phyloP scores from a whole-genome alignment of 2,329 filamentous ascomycete species.

The Trichoderma guizhouense region DNA sequence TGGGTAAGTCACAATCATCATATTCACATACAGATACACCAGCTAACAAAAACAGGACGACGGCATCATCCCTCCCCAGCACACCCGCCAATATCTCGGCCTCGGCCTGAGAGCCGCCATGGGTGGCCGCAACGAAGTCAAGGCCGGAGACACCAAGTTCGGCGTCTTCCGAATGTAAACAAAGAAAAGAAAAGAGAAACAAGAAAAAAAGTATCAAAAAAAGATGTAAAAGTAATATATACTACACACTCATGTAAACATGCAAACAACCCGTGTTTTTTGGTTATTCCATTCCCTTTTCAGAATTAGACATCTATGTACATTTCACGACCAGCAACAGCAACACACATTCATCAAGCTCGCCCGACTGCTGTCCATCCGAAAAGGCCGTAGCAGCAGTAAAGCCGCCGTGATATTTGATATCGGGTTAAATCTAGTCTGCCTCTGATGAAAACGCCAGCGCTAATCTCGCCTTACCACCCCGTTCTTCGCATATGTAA shows the following conservation, averaged over 20 bases:
- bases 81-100: conserved; percentile 70
- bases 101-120: conserved; percentile 69
- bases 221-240: neutral
- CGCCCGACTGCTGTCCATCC: neutral
- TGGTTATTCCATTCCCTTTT: neutral
- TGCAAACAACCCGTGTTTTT: neutral
- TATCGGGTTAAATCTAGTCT: conserved; percentile 22
- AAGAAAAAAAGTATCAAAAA: neutral
- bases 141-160: conserved; percentile 64
- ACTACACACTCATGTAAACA: neutral
- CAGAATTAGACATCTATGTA: neutral
- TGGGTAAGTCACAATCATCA: conserved; percentile 59
- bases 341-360: neutral
- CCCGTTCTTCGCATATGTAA: conserved; percentile 24
- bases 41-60: conserved; percentile 58
- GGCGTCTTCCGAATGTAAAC: conserved; percentile 78
- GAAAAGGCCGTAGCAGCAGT: neutral
- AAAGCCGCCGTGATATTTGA: conserved; percentile 8
- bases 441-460: conserved; percentile 28
- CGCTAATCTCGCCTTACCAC: conserved; percentile 28
- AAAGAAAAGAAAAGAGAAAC: neutral
- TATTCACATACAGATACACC: neutral
- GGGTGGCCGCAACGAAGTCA: conserved; percentile 61
- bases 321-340: neutral
- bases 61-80: conserved; percentile 73